phyloP scores from a whole-genome alignment of 2,329 filamentous ascomycete species.

The Ophiostoma populinum region DNA sequence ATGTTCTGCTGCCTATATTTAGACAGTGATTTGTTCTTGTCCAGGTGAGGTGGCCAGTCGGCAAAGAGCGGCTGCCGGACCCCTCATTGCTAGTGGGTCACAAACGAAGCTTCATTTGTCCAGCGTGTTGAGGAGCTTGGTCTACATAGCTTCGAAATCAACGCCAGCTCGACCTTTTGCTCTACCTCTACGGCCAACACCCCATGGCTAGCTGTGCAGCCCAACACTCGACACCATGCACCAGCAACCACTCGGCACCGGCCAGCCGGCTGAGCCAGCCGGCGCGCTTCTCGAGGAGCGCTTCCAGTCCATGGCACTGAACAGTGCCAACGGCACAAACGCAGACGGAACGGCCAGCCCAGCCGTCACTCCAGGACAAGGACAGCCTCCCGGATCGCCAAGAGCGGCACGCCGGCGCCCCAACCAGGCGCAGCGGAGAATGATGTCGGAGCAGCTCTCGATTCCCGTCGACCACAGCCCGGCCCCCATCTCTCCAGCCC shows the following conservation, averaged over 20 bases:
- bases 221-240: not conserved
- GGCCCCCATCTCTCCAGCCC: slow-evolving; percentile 16
- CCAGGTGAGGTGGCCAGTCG: slow-evolving; percentile 3
- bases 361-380: not conserved
- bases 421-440: slow-evolving; percentile 46
- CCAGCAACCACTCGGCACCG: slow-evolving; percentile 7
- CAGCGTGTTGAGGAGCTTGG: not conserved
- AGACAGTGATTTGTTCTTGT: no score
- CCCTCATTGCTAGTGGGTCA: slow-evolving; percentile 8
- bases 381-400: slow-evolving; percentile 6
- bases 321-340: slow-evolving; percentile 6
- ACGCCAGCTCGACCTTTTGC: not conserved
- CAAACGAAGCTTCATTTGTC: not conserved
- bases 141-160: no score
- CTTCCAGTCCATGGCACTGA: slow-evolving; percentile 12
- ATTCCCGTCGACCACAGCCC: slow-evolving; percentile 34
- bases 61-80: no score
- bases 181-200: not conserved
- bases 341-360: no score
- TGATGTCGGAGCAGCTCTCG: slow-evolving; percentile 42
- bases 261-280: not conserved
- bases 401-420: slow-evolving; percentile 26
- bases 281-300: slow-evolving; percentile 12
- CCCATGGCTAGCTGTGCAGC: slow-evolving; percentile 9
- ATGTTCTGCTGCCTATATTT: no score